A percentile compares a stretch with the other conserved stretches of the same genome.
Conservation (phyloP, 164 flowering plant species). For the Cinnamomum micranthum region DNA sequence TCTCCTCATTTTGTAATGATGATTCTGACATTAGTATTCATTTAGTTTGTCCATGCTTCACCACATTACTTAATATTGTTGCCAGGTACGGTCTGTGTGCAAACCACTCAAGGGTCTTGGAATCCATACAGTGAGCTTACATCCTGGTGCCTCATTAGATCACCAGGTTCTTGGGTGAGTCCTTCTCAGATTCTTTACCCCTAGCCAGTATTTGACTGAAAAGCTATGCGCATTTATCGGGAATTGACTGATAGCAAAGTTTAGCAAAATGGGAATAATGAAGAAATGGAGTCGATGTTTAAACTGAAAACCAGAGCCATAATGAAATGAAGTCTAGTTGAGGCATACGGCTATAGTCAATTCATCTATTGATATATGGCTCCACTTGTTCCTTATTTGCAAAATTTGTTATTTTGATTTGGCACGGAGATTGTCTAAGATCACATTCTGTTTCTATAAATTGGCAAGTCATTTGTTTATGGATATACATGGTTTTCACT, state of each 20-base stretch:
- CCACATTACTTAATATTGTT: not conserved
- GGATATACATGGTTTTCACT: too few relatives aligned
- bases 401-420: too few relatives aligned
- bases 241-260: not conserved
- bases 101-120: conserved; percentile 80
- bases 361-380: too few relatives aligned
- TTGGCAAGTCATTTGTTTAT: too few relatives aligned
- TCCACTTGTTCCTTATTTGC: too few relatives aligned
- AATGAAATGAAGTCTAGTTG: not conserved
- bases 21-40: not conserved
- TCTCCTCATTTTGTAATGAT: not conserved
- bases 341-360: not conserved
- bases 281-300: not conserved
- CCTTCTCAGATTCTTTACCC: not conserved
- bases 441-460: too few relatives aligned
- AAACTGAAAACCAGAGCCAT: not conserved
- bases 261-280: not conserved
- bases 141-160: conserved; percentile 73
- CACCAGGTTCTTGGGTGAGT: conserved; percentile 82
- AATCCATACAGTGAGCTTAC: conserved; percentile 82
- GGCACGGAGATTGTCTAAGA: too few relatives aligned
- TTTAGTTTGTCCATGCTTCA: not conserved
- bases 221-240: not conserved
- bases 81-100: conserved; percentile 70
- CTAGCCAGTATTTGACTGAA: too few relatives aligned